Conservation (phyloP, 2,329 filamentous ascomycete genomes). For the Venturia aucupariae region DNA sequence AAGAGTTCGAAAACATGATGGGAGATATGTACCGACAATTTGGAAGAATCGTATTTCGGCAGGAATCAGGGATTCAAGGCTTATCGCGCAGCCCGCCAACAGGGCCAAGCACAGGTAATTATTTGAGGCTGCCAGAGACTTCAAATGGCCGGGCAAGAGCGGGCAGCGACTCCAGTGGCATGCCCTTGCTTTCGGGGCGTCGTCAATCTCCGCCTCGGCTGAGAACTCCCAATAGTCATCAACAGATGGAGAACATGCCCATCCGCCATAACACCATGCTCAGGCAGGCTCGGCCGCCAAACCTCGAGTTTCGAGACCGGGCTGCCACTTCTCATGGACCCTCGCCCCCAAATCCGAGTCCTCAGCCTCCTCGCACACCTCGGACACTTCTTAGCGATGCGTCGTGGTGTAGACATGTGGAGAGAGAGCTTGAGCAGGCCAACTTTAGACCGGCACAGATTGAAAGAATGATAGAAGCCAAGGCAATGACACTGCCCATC, state of each 20-base stretch:
- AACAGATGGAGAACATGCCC: neutral
- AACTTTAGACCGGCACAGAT: conserved; percentile 1
- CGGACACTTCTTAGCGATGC: neutral
- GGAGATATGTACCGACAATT: conserved; percentile 1
- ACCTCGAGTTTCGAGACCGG: neutral
- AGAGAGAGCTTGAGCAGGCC: neutral
- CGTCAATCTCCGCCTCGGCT: neutral
- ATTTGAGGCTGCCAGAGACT: neutral
- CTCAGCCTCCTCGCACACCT: neutral
- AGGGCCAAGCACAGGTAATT: neutral
- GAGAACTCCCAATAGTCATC: neutral
- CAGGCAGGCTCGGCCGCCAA: neutral
- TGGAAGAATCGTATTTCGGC: neutral
- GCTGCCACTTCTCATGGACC: neutral
- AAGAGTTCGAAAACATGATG: conserved; percentile 7
- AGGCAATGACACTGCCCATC: neutral
- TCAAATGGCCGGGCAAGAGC: neutral
- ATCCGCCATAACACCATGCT: neutral
- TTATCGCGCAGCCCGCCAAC: neutral
- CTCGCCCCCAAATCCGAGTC: neutral
- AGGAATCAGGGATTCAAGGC: neutral
- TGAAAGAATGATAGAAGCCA: conserved; percentile 5
- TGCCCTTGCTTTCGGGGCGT: neutral
- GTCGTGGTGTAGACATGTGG: neutral
- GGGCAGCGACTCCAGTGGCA: neutral